Conservation (phyloP, 2,329 filamentous ascomycete species). For the Verticillium klebahnii region DNA sequence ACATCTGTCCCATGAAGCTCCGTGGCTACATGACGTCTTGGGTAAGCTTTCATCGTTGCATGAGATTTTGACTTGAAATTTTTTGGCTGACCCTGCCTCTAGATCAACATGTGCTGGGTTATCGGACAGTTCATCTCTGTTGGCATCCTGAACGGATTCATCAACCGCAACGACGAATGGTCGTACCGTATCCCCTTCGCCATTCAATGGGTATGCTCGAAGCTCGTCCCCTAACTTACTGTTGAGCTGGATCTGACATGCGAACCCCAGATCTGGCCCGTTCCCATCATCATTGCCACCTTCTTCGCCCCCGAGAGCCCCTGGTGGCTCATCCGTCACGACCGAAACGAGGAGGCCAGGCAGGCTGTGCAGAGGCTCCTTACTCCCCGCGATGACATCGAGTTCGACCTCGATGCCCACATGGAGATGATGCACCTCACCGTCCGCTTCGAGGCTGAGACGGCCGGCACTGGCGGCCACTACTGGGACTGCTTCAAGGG, state of each 20-base stretch:
- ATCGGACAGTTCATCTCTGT: conserved; percentile 49
- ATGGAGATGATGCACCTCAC: conserved; percentile 53
- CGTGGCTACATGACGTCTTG: conserved; percentile 49
- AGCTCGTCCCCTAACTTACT: conserved; percentile 28
- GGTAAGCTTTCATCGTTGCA: background rate
- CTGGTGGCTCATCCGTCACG: conserved; percentile 46
- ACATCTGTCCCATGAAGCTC: conserved; percentile 41
- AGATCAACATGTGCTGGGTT: conserved; percentile 51
- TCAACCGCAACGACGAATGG: conserved; percentile 35
- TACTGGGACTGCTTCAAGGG: conserved; percentile 50
- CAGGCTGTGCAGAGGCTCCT: conserved; percentile 34
- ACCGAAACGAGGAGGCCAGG: conserved; percentile 32
- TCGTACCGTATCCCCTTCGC: conserved; percentile 46
- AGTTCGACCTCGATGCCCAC: conserved; percentile 40
- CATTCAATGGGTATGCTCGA: conserved; percentile 48
- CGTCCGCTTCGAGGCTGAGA: conserved; percentile 40
- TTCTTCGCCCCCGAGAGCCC: conserved; percentile 47
- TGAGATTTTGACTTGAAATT: background rate
- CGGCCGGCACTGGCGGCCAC: conserved; percentile 31
- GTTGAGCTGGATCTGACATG: no score
- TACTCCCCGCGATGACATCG: conserved; percentile 29
- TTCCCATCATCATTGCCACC: conserved; percentile 35
- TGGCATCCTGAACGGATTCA: conserved; percentile 39
- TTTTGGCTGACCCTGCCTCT: background rate
- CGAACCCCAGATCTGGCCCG: conserved; percentile 31